These are phyloP conservation scores for Xylaria bambusicola DNA, from an alignment of 495 filamentous ascomycete genomes.

Conservation along the genomic window DNA sequence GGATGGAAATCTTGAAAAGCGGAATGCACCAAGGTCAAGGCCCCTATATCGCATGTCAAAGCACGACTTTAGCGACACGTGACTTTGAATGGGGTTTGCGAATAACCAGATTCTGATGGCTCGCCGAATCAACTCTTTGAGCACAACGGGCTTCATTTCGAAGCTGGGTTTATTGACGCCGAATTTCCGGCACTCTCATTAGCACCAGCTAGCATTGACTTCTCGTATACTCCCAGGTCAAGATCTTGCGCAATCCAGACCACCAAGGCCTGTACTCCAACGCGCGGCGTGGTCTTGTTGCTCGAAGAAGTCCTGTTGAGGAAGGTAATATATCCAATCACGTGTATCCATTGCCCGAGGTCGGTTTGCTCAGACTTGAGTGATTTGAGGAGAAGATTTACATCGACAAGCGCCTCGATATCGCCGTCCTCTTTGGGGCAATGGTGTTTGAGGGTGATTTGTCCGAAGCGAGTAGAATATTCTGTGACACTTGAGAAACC, in stretches of 20 bases:
- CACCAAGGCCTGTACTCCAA: constrained; percentile 63
- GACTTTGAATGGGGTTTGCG: background rate
- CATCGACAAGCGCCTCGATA: constrained; percentile 61
- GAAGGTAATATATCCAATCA: constrained; percentile 75
- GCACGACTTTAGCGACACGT: constrained; percentile 3
- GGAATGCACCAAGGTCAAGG: background rate
- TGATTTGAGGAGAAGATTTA: constrained; percentile 67
- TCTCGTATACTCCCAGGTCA: constrained; percentile 65
- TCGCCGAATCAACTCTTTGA: constrained; percentile 2
- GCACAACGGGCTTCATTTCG: background rate
- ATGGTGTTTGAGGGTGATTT: constrained; percentile 67
- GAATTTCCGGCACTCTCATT: background rate
- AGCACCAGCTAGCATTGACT: constrained; percentile 25
- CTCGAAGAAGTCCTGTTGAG: constrained; percentile 15
- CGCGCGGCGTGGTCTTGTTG: constrained; percentile 27
- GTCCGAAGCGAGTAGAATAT: constrained; percentile 63
- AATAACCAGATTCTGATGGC: background rate
- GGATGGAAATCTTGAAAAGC: background rate
- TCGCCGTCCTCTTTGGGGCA: constrained; percentile 48
- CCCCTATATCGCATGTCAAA: constrained; percentile 1
- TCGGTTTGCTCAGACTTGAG: constrained; percentile 65
- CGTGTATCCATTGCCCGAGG: constrained; percentile 86
- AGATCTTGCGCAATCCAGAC: constrained; percentile 67
- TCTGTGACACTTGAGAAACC: constrained; percentile 59
- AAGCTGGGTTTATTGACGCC: background rate